These are phyloP conservation scores for Xanthoceras sorbifolium DNA, from an alignment of 345 rosid species.

Conservation along the genomic window DNA sequence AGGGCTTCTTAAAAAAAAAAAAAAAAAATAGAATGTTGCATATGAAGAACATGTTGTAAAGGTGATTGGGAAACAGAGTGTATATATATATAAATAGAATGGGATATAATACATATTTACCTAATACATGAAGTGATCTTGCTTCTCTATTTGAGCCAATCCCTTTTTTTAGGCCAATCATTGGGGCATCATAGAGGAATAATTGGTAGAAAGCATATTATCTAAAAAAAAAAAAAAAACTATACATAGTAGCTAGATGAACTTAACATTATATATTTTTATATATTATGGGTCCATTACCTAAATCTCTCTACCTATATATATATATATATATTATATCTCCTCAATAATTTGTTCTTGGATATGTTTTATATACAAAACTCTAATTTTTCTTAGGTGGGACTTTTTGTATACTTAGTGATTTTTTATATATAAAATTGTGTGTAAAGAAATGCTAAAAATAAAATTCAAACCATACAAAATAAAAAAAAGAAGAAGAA, in stretches of 20 bases:
- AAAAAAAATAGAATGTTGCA: slow-evolving; percentile 6
- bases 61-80: slow-evolving; percentile 38
- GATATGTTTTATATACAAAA: slow-evolving; percentile 14
- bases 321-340: slow-evolving; percentile 1
- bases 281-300: slow-evolving; percentile 38
- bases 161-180: slow-evolving; percentile 38
- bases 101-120: slow-evolving; percentile 23
- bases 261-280: slow-evolving; percentile 35
- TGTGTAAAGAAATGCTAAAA: too few species aligned
- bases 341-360: slow-evolving; percentile 33
- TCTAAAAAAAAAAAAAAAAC: slow-evolving; percentile 36
- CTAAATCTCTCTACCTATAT: slow-evolving; percentile 23
- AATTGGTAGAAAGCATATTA: slow-evolving; percentile 35
- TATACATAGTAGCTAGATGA: slow-evolving; percentile 31
- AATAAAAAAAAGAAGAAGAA: too few species aligned
- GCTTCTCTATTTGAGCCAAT: slow-evolving; percentile 20
- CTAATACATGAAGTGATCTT: slow-evolving; percentile 32
- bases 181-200: slow-evolving; percentile 42
- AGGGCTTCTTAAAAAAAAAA: not conserved
- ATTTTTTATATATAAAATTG: too few species aligned
- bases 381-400: not conserved
- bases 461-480: too few species aligned
- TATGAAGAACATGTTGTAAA: slow-evolving; percentile 36
- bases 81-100: not conserved
- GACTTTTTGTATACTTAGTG: not conserved